Percentiles rank a stretch among this genome's conserved stretches.
phyloP scores from a whole-genome alignment of 1,284 basidiomycete genomes.

The Moniliophthora roreri region DNA sequence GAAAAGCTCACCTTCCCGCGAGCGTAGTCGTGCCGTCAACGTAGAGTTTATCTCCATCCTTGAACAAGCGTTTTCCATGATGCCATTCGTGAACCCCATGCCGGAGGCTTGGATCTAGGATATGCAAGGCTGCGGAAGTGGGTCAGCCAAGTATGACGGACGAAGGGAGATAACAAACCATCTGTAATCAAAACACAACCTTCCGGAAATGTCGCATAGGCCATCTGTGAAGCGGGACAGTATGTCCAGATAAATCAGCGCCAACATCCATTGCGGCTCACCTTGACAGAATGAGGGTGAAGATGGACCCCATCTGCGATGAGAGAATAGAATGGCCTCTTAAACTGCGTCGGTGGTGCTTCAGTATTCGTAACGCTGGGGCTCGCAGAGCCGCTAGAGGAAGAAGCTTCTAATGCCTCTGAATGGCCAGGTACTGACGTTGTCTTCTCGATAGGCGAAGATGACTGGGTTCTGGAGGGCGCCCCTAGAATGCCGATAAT shows the following conservation, averaged over 20 bases:
- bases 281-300: conserved; percentile 86
- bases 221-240: conserved; percentile 56
- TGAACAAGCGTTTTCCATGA: conserved; percentile 74
- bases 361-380: conserved; percentile 68
- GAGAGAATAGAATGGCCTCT: conserved; percentile 82
- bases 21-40: conserved; percentile 85
- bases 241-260: conserved; percentile 5
- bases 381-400: conserved; percentile 5
- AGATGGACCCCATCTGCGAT: conserved; percentile 92
- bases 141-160: conserved; percentile 6
- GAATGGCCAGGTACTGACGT: conserved; percentile 6
- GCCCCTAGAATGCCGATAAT: conserved; percentile 87
- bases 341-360: conserved; percentile 59
- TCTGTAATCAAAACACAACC: conserved; percentile 90
- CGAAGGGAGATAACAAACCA: conserved; percentile 44
- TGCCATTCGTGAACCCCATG: conserved; percentile 90
- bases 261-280: conserved; percentile 30
- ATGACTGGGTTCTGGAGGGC: conserved; percentile 46
- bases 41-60: conserved; percentile 80
- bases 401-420: conserved; percentile 11
- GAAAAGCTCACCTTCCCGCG: conserved; percentile 66
- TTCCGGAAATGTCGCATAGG: conserved; percentile 79
- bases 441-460: conserved; percentile 15
- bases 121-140: conserved; percentile 67
- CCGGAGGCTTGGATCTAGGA: conserved; percentile 80